A percentile compares a stretch with the other conserved stretches of the same genome.
Evolutionary conservation across 2,329 filamentous ascomycete species (phyloP).

Genomic region (Tolypocladium cylindrosporum): DNA sequence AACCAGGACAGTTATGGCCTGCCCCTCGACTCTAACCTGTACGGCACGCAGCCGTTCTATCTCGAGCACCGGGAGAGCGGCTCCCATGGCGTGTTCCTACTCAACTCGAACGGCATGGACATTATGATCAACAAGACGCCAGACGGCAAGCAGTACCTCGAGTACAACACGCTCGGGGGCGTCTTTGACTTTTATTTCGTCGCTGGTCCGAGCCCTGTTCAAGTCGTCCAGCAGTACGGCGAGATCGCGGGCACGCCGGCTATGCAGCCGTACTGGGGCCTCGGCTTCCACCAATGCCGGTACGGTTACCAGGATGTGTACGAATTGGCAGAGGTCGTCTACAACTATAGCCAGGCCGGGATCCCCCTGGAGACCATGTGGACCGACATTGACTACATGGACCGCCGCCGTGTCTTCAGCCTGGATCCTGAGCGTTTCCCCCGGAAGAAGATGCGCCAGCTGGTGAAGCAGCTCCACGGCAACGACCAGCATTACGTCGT

Average conservation of each 20-base stretch:
- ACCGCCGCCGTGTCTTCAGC: slow-evolving; percentile 44
- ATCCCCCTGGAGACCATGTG: slow-evolving; percentile 69
- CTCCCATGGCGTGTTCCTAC: slow-evolving; percentile 65
- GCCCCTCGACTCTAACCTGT: slow-evolving; percentile 57
- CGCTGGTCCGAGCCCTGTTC: slow-evolving; percentile 57
- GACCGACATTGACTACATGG: slow-evolving; percentile 67
- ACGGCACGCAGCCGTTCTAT: slow-evolving; percentile 70
- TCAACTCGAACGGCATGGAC: slow-evolving; percentile 71
- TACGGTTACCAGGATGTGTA: slow-evolving; percentile 71
- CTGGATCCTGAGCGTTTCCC: slow-evolving; percentile 60
- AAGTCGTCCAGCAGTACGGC: slow-evolving; percentile 64
- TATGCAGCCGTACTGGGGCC: slow-evolving; percentile 72
- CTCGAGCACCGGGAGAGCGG: slow-evolving; percentile 41
- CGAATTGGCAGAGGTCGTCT: slow-evolving; percentile 54
- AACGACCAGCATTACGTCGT: slow-evolving; percentile 62
- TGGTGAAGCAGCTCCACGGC: slow-evolving; percentile 56
- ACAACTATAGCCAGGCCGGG: slow-evolving; percentile 50
- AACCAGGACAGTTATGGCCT: slow-evolving; percentile 56
- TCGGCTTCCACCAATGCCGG: slow-evolving; percentile 71
- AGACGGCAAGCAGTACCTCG: slow-evolving; percentile 55
- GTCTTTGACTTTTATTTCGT: slow-evolving; percentile 74
- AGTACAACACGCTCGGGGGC: slow-evolving; percentile 74
- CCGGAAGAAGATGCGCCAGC: slow-evolving; percentile 49
- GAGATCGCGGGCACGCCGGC: slow-evolving; percentile 58
- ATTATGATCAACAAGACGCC: slow-evolving; percentile 55